Evolutionary conservation across 2,329 filamentous ascomycete genomes (phyloP).

Genomic region (Cordyceps pruinosa): DNA sequence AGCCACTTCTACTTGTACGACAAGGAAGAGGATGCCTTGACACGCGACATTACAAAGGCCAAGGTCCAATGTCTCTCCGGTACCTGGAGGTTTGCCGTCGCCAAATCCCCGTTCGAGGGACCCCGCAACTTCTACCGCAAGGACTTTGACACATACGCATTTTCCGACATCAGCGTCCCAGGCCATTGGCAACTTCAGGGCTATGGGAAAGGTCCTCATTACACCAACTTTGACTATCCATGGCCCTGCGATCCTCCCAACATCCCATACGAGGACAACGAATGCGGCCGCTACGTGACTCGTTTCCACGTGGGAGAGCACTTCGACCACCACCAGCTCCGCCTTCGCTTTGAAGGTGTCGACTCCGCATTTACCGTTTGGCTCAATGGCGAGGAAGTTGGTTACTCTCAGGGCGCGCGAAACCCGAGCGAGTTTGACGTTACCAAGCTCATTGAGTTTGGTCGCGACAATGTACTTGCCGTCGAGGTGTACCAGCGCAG

Average conservation of each 20-base stretch:
- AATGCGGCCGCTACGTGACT: constrained; percentile 56
- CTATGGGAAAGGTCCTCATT: constrained; percentile 56
- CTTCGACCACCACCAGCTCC: constrained; percentile 46
- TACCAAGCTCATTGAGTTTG: constrained; percentile 39
- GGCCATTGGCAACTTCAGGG: constrained; percentile 67
- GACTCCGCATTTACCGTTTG: constrained; percentile 66
- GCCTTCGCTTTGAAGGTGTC: constrained; percentile 69
- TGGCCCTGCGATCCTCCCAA: constrained; percentile 62
- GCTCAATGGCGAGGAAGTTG: constrained; percentile 60
- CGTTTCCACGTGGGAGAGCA: constrained; percentile 45
- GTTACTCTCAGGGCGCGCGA: constrained; percentile 65
- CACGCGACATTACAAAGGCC: constrained; percentile 31
- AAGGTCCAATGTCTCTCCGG: constrained; percentile 42
- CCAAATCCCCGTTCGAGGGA: constrained; percentile 38
- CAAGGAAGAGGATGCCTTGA: constrained; percentile 41
- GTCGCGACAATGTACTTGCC: constrained; percentile 47
- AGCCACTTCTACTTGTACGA: constrained; percentile 50
- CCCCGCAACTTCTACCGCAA: constrained; percentile 33
- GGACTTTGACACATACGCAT: constrained; percentile 28
- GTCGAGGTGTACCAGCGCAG: constrained; percentile 68
- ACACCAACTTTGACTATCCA: constrained; percentile 63
- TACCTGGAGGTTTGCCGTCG: constrained; percentile 46
- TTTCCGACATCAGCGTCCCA: constrained; percentile 49
- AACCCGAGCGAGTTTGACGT: constrained; percentile 71
- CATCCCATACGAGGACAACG: constrained; percentile 58